Evolutionary conservation across 148 eudicot genomes (phyloP), one percentile per base, ranked within the genome.

Genomic region (Pharnaceum exiguum): DNA sequence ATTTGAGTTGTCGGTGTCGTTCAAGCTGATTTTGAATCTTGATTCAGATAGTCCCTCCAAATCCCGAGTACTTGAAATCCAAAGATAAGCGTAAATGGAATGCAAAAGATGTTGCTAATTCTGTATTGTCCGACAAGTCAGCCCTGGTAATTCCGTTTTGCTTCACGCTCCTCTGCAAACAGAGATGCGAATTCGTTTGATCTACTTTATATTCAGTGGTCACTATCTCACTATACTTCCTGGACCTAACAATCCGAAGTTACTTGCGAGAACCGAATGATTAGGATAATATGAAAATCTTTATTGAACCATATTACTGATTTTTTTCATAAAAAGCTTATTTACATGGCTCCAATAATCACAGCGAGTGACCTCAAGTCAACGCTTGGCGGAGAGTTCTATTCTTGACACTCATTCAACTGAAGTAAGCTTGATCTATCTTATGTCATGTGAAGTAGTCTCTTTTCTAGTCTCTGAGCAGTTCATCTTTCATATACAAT

Each of bases 1-100:
- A 33, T 57, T 21, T 33, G 11, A 6, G 3, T 33, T 42, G 51
- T 28, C n/a, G 10, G n/a, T 48, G 43, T 13, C 28, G 25, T 51
- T 7, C 18, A 39, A 43, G 46, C 57, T 59, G 48, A 46, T 55
- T 47, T 67, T 62, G 31, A 13, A 46, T 68, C 28, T 69, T 69
- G 59, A 46, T 81, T 81, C 96, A 93, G 99, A 78, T 93, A 79
- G 99, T 96, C 71, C 99, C 99, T 51, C 99, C 96, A 25, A 89
- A 93, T 79, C 49, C 72, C 49, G 73, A 64, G 50, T 85, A 81
- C 75, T 75, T 93, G 73, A 89, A 89, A 67, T 76, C 89, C 37
- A 83, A 72, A 71, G 96, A 89, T 70, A 93, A 81, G 71, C 70
- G 74, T 70, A 79, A 87, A 12, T 93, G 99, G 96, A 75, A 27